A percentile compares a stretch with the other conserved stretches of the same genome.
Evolutionary conservation across 805 yeast species (phyloP).

Genomic region (Metschnikowia vanudenii): DNA sequence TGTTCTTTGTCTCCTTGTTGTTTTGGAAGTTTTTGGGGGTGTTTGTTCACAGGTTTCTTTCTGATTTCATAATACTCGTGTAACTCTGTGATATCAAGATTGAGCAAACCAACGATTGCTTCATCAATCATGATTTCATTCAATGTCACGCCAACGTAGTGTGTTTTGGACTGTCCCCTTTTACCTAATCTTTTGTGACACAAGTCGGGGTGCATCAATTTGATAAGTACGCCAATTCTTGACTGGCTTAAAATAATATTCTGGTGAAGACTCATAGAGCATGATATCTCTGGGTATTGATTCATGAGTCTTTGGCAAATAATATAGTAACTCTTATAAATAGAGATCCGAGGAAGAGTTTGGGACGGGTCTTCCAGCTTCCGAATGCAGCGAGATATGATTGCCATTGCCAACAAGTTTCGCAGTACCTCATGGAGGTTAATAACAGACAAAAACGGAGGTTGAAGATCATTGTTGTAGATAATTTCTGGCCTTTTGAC

Average conservation of each 20-base stretch:
- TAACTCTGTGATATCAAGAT: too few relatives aligned
- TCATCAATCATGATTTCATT: slow-evolving; percentile 32
- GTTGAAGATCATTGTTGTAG: slow-evolving; percentile 1
- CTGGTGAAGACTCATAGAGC: slow-evolving; percentile 31
- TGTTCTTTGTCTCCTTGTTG: too few relatives aligned
- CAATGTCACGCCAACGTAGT: slow-evolving; percentile 42
- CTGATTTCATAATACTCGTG: too few relatives aligned
- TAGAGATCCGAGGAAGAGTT: slow-evolving; percentile 34
- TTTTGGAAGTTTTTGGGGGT: too few relatives aligned
- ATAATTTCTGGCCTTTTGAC: not conserved
- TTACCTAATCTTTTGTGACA: too few relatives aligned
- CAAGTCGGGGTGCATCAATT: slow-evolving; percentile 42
- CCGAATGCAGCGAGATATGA: slow-evolving; percentile 17
- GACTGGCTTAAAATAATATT: slow-evolving; percentile 39
- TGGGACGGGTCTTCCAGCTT: slow-evolving; percentile 16
- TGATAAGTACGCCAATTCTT: slow-evolving; percentile 40
- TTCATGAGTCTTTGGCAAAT: slow-evolving; percentile 39
- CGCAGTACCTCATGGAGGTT: slow-evolving; percentile 44
- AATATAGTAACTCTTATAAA: too few relatives aligned
- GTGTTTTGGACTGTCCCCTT: slow-evolving; percentile 44
- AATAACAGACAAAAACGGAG: slow-evolving; percentile 29
- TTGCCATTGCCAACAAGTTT: slow-evolving; percentile 40
- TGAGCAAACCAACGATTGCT: too few relatives aligned
- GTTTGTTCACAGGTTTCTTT: too few relatives aligned
- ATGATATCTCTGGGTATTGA: slow-evolving; percentile 37